Evolutionary conservation across 1,139 yeast species (phyloP).

Genomic region (Zygoascus hellenicus): DNA sequence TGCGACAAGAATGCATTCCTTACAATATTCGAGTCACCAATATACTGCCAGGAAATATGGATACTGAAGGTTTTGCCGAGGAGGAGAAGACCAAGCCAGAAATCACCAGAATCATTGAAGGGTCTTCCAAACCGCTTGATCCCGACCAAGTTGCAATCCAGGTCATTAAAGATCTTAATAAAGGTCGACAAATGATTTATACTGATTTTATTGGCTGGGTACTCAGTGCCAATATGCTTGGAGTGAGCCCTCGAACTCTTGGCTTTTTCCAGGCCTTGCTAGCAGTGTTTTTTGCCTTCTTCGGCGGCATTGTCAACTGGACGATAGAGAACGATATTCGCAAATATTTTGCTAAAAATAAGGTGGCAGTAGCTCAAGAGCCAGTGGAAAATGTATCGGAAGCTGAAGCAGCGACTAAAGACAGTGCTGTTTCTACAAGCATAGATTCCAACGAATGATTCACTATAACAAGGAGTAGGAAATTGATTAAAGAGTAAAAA

Average conservation of each 20-base stretch:
- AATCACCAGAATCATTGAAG: constrained; percentile 79
- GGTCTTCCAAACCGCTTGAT: constrained; percentile 66
- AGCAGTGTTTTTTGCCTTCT: constrained; percentile 46
- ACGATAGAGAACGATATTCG: constrained; percentile 52
- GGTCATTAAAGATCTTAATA: constrained; percentile 50
- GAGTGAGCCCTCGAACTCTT: constrained; percentile 61
- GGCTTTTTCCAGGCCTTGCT: constrained; percentile 40
- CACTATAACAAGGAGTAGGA: background rate
- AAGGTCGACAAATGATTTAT: constrained; percentile 68
- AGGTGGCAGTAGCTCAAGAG: background rate
- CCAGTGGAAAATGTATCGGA: background rate
- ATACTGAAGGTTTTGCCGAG: constrained; percentile 75
- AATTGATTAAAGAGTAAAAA: background rate
- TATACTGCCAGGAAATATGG: constrained; percentile 84
- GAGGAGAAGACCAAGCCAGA: constrained; percentile 85
- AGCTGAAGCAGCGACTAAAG: background rate
- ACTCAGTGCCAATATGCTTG: constrained; percentile 61
- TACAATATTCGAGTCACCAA: constrained; percentile 50
- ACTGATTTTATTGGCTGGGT: constrained; percentile 89
- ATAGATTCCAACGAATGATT: background rate
- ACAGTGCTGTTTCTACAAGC: background rate
- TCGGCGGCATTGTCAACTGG: constrained; percentile 60
- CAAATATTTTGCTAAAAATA: constrained; percentile 39
- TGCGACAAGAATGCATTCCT: constrained; percentile 75
- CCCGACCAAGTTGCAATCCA: constrained; percentile 62